These are phyloP conservation scores for Hydnum rufescens DNA, from an alignment of 768 basidiomycete genomes.

Conservation along the genomic window DNA sequence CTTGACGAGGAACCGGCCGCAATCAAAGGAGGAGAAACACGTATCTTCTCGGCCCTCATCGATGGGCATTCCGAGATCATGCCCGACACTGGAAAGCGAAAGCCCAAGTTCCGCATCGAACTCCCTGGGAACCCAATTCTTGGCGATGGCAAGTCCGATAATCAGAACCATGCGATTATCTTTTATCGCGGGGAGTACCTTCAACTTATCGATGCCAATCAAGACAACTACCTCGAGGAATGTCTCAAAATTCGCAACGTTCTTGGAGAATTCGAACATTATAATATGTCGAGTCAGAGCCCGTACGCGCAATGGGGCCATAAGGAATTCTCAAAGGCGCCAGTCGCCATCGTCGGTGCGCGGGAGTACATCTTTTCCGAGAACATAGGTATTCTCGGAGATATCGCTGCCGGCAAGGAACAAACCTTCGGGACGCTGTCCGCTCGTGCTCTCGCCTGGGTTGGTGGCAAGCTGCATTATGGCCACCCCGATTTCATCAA, in stretches of 20 bases:
- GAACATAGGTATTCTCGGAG: conserved; percentile 97
- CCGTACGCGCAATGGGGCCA: conserved; percentile 84
- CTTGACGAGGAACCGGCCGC: conserved; percentile 87
- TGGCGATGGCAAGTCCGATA: conserved; percentile 98
- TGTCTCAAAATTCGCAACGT: conserved; percentile 98
- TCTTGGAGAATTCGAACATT: conserved; percentile 94
- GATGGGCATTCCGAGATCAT: conserved; percentile 96
- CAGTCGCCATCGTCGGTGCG: conserved; percentile 94
- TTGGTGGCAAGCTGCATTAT: conserved; percentile 96
- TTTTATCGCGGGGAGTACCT: conserved; percentile 99
- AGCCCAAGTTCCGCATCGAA: conserved; percentile 97
- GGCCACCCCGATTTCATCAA: conserved; percentile 99
- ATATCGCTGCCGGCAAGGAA: conserved; percentile 96
- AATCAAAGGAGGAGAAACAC: conserved; percentile 87
- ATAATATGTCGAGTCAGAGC: conserved; percentile 60
- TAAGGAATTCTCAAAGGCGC: conserved; percentile 70
- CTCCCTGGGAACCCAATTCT: conserved; percentile 97
- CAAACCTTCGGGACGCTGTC: conserved; percentile 97
- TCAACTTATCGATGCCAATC: conserved; percentile 98
- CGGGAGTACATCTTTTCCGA: conserved; percentile 99
- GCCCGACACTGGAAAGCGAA: conserved; percentile 67
- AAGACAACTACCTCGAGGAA: conserved; percentile 99
- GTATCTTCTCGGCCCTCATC: conserved; percentile 89
- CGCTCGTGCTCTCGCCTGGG: conserved; percentile 91
- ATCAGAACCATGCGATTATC: conserved; percentile 98